Conservation (phyloP, 2,329 filamentous ascomycete genomes). For the Botrytis squamosa region DNA sequence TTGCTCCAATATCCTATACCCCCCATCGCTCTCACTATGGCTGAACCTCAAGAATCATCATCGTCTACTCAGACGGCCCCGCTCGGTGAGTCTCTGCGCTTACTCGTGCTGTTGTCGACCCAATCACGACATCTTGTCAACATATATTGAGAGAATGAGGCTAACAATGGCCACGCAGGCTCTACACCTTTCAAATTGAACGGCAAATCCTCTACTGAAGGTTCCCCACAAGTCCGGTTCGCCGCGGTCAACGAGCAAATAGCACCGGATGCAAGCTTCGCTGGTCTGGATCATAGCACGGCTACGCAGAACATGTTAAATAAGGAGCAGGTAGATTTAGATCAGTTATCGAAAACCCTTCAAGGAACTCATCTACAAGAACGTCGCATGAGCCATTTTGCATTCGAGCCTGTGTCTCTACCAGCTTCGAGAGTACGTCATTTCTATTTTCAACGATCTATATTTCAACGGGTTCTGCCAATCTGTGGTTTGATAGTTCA, state of each 20-base stretch:
- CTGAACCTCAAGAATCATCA: constrained; percentile 26
- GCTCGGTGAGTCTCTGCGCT: constrained; percentile 33
- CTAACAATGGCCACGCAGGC: constrained; percentile 10
- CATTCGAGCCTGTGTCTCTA: constrained; percentile 87
- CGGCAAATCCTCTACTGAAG: constrained; percentile 27
- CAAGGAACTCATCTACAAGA: constrained; percentile 77
- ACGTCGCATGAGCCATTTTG: constrained; percentile 78
- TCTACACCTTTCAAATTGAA: constrained; percentile 21
- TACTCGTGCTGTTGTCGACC: constrained; percentile 24
- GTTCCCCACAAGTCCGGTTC: constrained; percentile 63
- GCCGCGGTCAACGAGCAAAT: constrained; percentile 71
- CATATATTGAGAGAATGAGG: neutral
- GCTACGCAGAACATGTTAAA: constrained; percentile 27
- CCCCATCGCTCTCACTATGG: constrained; percentile 25
- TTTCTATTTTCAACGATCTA: constrained; percentile 25
- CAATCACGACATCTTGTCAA: constrained; percentile 23
- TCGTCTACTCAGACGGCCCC: constrained; percentile 22
- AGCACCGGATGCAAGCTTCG: constrained; percentile 46
- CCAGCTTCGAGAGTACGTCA: constrained; percentile 76
- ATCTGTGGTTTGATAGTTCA: neutral
- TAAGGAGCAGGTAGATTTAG: constrained; percentile 31
- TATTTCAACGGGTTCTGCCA: neutral
- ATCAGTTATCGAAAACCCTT: constrained; percentile 63
- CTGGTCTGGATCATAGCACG: constrained; percentile 31
- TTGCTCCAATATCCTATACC: constrained; percentile 11